These are phyloP conservation scores for Penicillium soppii DNA, from an alignment of 495 filamentous ascomycete genomes.

Conservation along the genomic window DNA sequence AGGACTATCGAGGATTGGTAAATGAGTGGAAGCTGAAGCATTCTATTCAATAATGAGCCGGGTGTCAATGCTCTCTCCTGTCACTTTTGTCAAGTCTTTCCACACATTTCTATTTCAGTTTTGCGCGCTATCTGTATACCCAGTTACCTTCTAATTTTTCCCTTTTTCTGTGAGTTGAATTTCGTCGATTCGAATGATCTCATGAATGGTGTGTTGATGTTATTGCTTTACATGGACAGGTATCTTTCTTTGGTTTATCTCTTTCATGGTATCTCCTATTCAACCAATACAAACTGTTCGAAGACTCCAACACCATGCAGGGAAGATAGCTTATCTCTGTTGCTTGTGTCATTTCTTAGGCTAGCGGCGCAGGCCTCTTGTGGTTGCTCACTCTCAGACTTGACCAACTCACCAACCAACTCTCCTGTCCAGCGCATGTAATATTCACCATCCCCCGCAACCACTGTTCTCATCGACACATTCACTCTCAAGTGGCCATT, in stretches of 20 bases:
- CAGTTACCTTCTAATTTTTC: too few relatives aligned
- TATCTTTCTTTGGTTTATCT: neutral
- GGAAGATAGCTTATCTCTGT: neutral
- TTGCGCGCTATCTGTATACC: too few relatives aligned
- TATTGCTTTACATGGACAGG: neutral
- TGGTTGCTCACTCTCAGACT: neutral
- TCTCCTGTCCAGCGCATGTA: constrained; percentile 30
- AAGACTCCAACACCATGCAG: constrained; percentile 21
- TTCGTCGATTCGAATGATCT: too few relatives aligned
- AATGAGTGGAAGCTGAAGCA: constrained; percentile 50
- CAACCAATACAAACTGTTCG: constrained; percentile 23
- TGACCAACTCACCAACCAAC: constrained; percentile 18
- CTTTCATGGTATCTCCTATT: neutral
- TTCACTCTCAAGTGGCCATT: constrained; percentile 15
- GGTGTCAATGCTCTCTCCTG: neutral
- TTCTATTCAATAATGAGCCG: neutral
- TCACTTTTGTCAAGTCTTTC: neutral
- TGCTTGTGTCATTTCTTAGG: too few relatives aligned
- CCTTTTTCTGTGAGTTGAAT: too few relatives aligned
- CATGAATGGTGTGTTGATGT: neutral
- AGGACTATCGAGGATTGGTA: constrained; percentile 61
- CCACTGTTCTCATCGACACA: constrained; percentile 12
- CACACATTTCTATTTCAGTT: constrained; percentile 1
- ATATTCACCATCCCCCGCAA: constrained; percentile 18
- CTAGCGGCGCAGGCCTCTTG: neutral